These are phyloP conservation scores for Xylaria grammica DNA, from an alignment of 495 filamentous ascomycete genomes.

Conservation along the genomic window DNA sequence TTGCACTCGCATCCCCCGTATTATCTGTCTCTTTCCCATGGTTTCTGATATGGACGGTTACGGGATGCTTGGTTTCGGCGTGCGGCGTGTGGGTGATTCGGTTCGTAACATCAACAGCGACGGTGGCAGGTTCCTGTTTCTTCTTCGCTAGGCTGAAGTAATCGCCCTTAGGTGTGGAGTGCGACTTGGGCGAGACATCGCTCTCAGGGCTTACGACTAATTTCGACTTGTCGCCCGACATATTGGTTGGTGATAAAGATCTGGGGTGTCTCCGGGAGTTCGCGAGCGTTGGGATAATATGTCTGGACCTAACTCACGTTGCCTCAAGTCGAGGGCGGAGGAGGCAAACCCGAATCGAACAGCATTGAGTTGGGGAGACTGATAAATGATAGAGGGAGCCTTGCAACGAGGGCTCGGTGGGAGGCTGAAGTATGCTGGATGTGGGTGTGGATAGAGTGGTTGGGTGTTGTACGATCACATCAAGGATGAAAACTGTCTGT, in stretches of 20 bases:
- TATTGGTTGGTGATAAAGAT: conserved; percentile 15
- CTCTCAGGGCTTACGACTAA: conserved; percentile 44
- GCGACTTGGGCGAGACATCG: conserved; percentile 47
- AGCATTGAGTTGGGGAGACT: conserved; percentile 43
- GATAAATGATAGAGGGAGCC: background rate
- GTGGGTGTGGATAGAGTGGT: background rate
- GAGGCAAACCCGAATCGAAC: conserved; percentile 45
- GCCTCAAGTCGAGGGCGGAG: conserved; percentile 54
- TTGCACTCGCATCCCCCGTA: conserved; percentile 37
- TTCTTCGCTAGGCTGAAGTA: conserved; percentile 45
- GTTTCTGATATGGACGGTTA: conserved; percentile 26
- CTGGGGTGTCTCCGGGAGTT: conserved; percentile 4
- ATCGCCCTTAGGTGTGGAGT: conserved; percentile 35
- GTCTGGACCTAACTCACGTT: conserved; percentile 48
- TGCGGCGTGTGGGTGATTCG: conserved; percentile 24
- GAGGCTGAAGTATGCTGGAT: background rate
- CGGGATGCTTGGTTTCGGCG: conserved; percentile 21
- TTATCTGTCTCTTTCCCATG: conserved; percentile 32
- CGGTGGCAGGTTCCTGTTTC: conserved; percentile 22
- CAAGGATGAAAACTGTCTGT: conserved; percentile 1
- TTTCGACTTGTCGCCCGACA: conserved; percentile 35
- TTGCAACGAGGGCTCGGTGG: conserved; percentile 6
- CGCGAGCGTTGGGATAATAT: conserved; percentile 26
- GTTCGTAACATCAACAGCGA: conserved; percentile 21
- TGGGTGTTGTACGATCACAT: conserved; percentile 8